Conservation (phyloP, 129 eudicot species). For the Centella asiatica region DNA sequence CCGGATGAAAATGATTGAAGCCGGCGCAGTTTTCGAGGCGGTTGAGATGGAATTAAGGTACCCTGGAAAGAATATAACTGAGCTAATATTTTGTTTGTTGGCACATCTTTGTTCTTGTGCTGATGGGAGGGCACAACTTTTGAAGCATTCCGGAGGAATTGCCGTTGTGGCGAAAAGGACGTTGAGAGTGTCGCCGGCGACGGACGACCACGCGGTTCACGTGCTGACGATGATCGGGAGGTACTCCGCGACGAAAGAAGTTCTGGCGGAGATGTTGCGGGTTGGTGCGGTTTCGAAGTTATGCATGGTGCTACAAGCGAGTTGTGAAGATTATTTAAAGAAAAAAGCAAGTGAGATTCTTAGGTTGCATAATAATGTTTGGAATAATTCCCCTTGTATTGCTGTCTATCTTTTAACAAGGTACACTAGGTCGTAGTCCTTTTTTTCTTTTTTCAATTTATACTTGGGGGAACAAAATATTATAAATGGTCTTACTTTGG, state of each 20-base stretch:
- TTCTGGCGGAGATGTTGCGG: conserved; percentile 59
- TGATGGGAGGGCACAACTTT: conserved; percentile 59
- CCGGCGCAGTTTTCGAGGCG: conserved; percentile 47
- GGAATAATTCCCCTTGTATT: conserved; percentile 81
- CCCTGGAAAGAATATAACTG: conserved; percentile 32
- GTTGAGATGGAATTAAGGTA: conserved; percentile 52
- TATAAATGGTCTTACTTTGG: no score
- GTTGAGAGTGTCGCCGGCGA: conserved; percentile 51
- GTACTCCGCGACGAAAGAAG: conserved; percentile 54
- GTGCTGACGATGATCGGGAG: conserved; percentile 36
- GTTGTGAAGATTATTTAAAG: conserved; percentile 45
- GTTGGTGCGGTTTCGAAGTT: conserved; percentile 73
- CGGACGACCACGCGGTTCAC: conserved; percentile 52
- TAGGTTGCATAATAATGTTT: conserved; percentile 51
- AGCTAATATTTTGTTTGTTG: conserved; percentile 45
- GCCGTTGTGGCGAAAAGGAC: conserved; percentile 58
- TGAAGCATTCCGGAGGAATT: conserved; percentile 56
- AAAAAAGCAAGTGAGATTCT: conserved; percentile 66
- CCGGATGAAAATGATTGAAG: conserved; percentile 45
- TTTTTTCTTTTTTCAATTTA: no score
- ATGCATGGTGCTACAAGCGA: conserved; percentile 76
- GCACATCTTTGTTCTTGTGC: conserved; percentile 76
- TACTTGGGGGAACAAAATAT: no score
- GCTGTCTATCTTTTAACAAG: conserved; percentile 25
- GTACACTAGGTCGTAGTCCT: no score